Conservation (phyloP, 371 early-diverging fungal genomes). For the Conidiobolus incongruus region DNA sequence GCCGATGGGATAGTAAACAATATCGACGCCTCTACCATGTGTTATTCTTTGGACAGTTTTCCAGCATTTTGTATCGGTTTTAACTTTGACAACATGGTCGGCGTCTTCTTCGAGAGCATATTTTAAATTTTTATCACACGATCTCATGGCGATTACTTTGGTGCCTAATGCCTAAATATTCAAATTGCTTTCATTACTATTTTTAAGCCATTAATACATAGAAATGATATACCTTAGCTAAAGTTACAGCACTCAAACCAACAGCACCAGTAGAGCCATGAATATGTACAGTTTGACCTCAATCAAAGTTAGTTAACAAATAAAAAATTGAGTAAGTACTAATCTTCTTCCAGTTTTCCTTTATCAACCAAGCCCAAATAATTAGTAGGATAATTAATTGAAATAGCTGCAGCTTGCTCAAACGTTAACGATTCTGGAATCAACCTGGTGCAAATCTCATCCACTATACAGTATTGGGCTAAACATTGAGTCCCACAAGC, state of each 20-base stretch:
- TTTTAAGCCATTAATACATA: neutral
- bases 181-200: conserved; percentile 1
- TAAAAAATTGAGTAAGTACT: neutral
- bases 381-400: conserved; percentile 63
- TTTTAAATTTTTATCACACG: conserved; percentile 43
- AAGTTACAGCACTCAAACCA: conserved; percentile 39
- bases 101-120: conserved; percentile 46
- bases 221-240: conserved; percentile 17
- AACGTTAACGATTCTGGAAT: conserved; percentile 43
- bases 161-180: conserved; percentile 55
- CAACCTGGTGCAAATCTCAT: conserved; percentile 19
- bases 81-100: conserved; percentile 55
- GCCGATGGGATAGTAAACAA: conserved; percentile 62
- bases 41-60: too few species aligned
- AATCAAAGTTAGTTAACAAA: neutral
- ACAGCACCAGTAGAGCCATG: conserved; percentile 66
- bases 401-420: conserved; percentile 59
- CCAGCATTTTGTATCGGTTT: conserved; percentile 55
- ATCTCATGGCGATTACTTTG: conserved; percentile 65
- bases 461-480: conserved; percentile 36
- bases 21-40: conserved; percentile 44
- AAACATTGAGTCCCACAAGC: conserved; percentile 42
- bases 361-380: conserved; percentile 49
- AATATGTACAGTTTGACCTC: conserved; percentile 34
- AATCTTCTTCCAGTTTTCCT: conserved; percentile 31